These are phyloP conservation scores for Colletotrichum cereale DNA, from an alignment of 2,329 filamentous ascomycete genomes.

Conservation along the genomic window DNA sequence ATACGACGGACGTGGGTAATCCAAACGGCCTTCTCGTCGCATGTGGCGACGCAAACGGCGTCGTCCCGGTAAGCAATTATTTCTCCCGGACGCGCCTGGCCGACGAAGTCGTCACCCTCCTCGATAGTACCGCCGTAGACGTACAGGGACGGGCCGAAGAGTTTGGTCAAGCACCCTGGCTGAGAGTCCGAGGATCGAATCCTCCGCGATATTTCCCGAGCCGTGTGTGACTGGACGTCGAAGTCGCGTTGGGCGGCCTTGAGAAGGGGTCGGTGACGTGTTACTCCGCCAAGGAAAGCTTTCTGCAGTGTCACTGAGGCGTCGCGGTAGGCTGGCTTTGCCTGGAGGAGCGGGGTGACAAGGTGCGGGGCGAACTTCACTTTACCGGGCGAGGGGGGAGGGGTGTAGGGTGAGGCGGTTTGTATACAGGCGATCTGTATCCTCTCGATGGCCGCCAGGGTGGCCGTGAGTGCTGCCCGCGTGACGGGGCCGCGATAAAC, in stretches of 20 bases:
- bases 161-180: constrained; percentile 53
- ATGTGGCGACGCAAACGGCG: constrained; percentile 52
- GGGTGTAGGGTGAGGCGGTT: constrained; percentile 30
- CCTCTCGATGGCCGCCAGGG: constrained; percentile 52
- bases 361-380: constrained; percentile 28
- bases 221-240: constrained; percentile 49
- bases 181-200: constrained; percentile 57
- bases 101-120: constrained; percentile 42
- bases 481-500: constrained; percentile 55
- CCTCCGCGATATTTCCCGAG: constrained; percentile 55
- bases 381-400: constrained; percentile 38
- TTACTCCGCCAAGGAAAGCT: constrained; percentile 53
- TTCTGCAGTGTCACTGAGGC: constrained; percentile 50
- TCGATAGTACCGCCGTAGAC: constrained; percentile 57
- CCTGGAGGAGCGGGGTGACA: constrained; percentile 40
- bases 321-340: constrained; percentile 36
- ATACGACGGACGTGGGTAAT: constrained; percentile 55
- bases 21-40: constrained; percentile 56
- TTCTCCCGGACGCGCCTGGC: constrained; percentile 42
- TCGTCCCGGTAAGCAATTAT: constrained; percentile 53
- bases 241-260: constrained; percentile 55
- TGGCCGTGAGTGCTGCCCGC: constrained; percentile 53
- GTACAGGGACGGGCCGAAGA: constrained; percentile 53
- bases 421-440: constrained; percentile 43
- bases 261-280: constrained; percentile 53